Percentiles rank a stretch among this genome's conserved stretches.
phyloP scores from a whole-genome alignment of 768 basidiomycete genomes.

The Calocybe gangraenosa region DNA sequence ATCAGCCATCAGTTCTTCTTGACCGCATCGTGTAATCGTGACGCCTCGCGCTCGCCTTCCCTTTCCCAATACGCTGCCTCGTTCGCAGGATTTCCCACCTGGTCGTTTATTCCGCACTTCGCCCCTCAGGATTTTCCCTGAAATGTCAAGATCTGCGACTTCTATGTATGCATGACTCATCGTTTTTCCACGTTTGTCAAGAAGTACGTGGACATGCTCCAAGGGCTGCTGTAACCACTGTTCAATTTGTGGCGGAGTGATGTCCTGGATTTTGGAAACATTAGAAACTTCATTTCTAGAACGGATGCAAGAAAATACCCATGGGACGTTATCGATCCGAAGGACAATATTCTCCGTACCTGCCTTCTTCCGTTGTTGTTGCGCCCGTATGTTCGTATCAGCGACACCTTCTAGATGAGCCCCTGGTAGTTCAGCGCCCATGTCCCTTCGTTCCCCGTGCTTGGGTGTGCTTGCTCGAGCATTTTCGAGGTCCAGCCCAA shows the following conservation, averaged over 20 bases:
- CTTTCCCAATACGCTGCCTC: conserved; percentile 65
- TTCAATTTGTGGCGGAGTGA: conserved; percentile 70
- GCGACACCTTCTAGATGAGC: conserved; percentile 2
- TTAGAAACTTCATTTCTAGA: background rate
- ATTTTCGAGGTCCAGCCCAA: conserved; percentile 30
- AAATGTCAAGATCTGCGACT: conserved; percentile 54
- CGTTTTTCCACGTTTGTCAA: conserved; percentile 81
- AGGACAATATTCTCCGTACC: conserved; percentile 54
- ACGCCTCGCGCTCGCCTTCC: conserved; percentile 81
- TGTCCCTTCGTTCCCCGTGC: conserved; percentile 21
- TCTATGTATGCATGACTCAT: conserved; percentile 83
- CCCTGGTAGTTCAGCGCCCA: background rate
- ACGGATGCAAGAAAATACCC: conserved; percentile 40
- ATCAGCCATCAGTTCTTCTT: conserved; percentile 79
- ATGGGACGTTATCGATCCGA: conserved; percentile 85
- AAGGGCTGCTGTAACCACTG: conserved; percentile 69
- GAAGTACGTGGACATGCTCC: conserved; percentile 70
- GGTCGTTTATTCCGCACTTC: conserved; percentile 37
- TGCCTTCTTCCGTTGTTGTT: conserved; percentile 11
- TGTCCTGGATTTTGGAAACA: conserved; percentile 49
- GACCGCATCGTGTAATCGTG: conserved; percentile 74
- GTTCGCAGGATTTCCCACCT: conserved; percentile 30
- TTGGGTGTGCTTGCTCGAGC: conserved; percentile 43
- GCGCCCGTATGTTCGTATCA: conserved; percentile 8
- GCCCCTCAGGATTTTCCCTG: conserved; percentile 63